phyloP scores from a whole-genome alignment of 768 basidiomycete genomes.

The Punctularia strigosozonata region DNA sequence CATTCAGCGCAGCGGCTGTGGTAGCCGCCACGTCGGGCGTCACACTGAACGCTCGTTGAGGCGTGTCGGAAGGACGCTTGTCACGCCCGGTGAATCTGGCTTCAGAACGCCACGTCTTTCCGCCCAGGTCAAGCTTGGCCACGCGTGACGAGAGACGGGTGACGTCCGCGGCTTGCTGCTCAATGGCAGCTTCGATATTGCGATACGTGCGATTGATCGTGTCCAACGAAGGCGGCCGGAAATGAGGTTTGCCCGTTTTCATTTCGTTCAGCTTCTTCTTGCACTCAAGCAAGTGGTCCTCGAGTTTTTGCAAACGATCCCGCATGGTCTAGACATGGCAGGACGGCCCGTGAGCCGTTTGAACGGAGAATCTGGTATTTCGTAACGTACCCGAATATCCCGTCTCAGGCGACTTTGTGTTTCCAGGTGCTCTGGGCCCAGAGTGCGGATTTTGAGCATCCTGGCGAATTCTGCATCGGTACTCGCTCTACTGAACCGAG shows the following conservation, averaged over 20 bases:
- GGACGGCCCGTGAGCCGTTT: conserved; percentile 2
- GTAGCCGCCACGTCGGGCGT: conserved; percentile 60
- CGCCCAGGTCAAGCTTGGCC: conserved; percentile 26
- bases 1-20: conserved; percentile 73
- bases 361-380: conserved; percentile 2
- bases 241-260: conserved; percentile 44
- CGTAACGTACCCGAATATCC: conserved; percentile 48
- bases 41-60: conserved; percentile 12
- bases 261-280: conserved; percentile 59
- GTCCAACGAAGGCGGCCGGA: conserved; percentile 78
- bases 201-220: conserved; percentile 75
- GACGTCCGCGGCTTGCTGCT: conserved; percentile 47
- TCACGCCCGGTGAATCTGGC: conserved; percentile 11
- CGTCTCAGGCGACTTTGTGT: conserved; percentile 68
- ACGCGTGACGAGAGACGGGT: conserved; percentile 39
- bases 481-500: conserved; percentile 66
- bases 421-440: conserved; percentile 77
- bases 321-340: conserved; percentile 53
- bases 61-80: conserved; percentile 23
- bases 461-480: conserved; percentile 63
- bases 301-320: conserved; percentile 69
- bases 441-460: conserved; percentile 27
- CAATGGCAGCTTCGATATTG: conserved; percentile 69
- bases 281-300: conserved; percentile 54
- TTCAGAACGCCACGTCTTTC: conserved; percentile 4